Percentiles rank a stretch among this genome's conserved stretches.
Evolutionary conservation across 2,329 filamentous ascomycete species (phyloP).

Genomic region (Nothophaeocryptopus gaeumannii): DNA sequence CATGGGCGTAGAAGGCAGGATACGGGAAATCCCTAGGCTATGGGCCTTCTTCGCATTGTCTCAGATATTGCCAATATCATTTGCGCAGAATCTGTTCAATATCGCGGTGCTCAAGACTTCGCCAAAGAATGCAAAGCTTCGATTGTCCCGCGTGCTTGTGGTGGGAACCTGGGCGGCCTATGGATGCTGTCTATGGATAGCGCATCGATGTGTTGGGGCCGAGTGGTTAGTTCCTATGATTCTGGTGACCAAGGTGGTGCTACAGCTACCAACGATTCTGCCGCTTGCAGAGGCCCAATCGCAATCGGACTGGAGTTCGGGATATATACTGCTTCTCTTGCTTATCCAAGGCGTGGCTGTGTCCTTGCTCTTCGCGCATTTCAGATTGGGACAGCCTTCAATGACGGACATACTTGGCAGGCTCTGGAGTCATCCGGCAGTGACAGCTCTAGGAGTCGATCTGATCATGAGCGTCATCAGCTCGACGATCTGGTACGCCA

Average conservation of each 20-base stretch:
- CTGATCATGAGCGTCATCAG: constrained; percentile 25
- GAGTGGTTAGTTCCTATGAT: constrained; percentile 25
- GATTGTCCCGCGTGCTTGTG: not conserved
- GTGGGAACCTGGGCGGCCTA: constrained; percentile 15
- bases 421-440: constrained; percentile 33
- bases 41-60: constrained; percentile 35
- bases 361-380: constrained; percentile 5
- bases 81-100: constrained; percentile 35
- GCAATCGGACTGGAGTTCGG: not conserved
- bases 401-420: constrained; percentile 7
- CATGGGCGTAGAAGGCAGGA: constrained; percentile 31
- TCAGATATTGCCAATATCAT: constrained; percentile 37
- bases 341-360: constrained; percentile 9
- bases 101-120: constrained; percentile 27
- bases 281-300: constrained; percentile 11
- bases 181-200: constrained; percentile 17
- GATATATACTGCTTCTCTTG: constrained; percentile 5
- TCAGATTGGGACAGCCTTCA: constrained; percentile 1
- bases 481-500: constrained; percentile 15
- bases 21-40: constrained; percentile 27
- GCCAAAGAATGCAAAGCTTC: not conserved
- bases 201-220: not conserved
- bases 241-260: constrained; percentile 23
- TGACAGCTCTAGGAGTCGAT: constrained; percentile 32
- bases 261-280: constrained; percentile 21